Evolutionary conservation across 2,329 filamentous ascomycete genomes (phyloP).

Genomic region (Nemania sp.): DNA sequence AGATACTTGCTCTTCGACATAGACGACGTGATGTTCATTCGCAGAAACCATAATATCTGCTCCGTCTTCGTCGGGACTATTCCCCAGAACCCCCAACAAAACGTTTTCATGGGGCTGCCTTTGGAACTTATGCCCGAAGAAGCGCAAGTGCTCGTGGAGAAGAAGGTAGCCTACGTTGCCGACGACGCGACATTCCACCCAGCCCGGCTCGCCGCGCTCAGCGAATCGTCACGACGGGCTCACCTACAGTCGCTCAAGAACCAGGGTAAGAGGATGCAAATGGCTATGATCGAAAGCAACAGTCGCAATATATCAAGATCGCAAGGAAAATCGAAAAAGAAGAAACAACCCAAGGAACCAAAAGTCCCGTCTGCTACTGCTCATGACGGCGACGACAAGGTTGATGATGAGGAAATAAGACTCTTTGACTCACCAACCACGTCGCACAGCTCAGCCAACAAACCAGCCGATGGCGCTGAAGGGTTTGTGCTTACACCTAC

Average conservation of each 20-base stretch:
- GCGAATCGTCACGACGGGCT: conserved; percentile 60
- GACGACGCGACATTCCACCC: conserved; percentile 78
- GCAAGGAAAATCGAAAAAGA: conserved; percentile 24
- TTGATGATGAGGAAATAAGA: conserved; percentile 17
- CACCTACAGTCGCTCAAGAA: conserved; percentile 64
- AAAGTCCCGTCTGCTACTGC: background rate
- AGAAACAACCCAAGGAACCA: conserved; percentile 11
- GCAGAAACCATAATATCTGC: conserved; percentile 80
- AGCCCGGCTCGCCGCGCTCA: conserved; percentile 62
- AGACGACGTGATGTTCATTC: conserved; percentile 75
- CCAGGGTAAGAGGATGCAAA: conserved; percentile 47
- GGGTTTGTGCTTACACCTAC: conserved; percentile 43
- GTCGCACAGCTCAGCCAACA: conserved; percentile 7
- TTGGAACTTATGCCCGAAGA: conserved; percentile 92
- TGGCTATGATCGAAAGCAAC: conserved; percentile 30
- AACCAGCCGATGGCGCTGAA: conserved; percentile 21
- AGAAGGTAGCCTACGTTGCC: conserved; percentile 75
- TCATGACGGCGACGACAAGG: conserved; percentile 7
- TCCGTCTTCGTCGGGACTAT: conserved; percentile 86
- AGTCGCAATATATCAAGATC: conserved; percentile 22
- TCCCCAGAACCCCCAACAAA: conserved; percentile 92
- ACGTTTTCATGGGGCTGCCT: conserved; percentile 87
- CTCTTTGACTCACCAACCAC: conserved; percentile 31
- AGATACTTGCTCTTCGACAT: conserved; percentile 91
- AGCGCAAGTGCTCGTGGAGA: conserved; percentile 77